Percentiles rank a stretch among this genome's conserved stretches.
These are phyloP conservation scores for Colletotrichum horii DNA, from an alignment of 2,329 filamentous ascomycete species.

Conservation along the genomic window DNA sequence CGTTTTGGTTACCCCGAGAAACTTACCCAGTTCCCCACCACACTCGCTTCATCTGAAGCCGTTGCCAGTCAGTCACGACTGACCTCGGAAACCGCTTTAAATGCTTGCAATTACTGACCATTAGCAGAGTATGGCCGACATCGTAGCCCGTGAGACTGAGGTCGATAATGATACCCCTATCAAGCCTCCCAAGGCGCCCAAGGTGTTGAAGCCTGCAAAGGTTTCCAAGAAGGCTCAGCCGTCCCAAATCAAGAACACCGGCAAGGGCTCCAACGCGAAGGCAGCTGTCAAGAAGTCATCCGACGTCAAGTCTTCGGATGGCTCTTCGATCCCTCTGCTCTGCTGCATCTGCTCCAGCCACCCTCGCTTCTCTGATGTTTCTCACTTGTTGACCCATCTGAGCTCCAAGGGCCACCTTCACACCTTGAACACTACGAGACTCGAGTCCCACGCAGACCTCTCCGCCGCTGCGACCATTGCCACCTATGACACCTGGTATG, in stretches of 20 bases:
- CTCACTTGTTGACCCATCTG: slow-evolving; percentile 90
- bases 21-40: neutral
- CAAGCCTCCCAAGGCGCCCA: neutral
- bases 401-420: slow-evolving; percentile 92
- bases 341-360: slow-evolving; percentile 85
- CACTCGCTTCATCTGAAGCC: slow-evolving; percentile 2
- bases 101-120: slow-evolving; percentile 10
- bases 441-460: slow-evolving; percentile 72
- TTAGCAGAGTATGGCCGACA: slow-evolving; percentile 41
- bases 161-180: neutral
- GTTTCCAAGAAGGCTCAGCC: neutral
- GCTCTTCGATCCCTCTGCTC: slow-evolving; percentile 65
- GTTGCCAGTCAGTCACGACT: slow-evolving; percentile 15
- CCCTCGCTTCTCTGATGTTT: slow-evolving; percentile 86
- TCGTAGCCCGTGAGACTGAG: slow-evolving; percentile 15
- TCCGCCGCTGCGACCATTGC: slow-evolving; percentile 67
- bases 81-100: neutral
- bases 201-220: neutral
- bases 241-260: neutral
- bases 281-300: slow-evolving; percentile 19
- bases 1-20: slow-evolving; percentile 13
- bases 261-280: slow-evolving; percentile 18
- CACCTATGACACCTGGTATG: slow-evolving; percentile 81
- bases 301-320: slow-evolving; percentile 11
- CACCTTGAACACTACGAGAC: slow-evolving; percentile 80